phyloP scores from a whole-genome alignment of 805 yeast species.

The Wilhelminamyces savonicus region DNA sequence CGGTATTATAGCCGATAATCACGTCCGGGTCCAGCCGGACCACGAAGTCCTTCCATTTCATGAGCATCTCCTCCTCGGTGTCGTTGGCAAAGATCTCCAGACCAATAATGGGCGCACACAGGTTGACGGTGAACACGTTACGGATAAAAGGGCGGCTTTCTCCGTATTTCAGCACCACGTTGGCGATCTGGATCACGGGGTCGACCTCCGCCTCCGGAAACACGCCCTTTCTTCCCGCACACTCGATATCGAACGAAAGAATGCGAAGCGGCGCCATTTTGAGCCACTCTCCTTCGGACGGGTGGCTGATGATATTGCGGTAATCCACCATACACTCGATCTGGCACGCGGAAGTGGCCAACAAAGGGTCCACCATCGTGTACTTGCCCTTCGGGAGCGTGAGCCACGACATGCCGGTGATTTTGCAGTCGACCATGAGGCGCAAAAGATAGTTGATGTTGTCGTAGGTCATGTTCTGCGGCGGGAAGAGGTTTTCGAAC shows the following conservation, averaged over 20 bases:
- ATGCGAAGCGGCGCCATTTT: slow-evolving; percentile 91
- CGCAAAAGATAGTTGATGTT: slow-evolving; percentile 82
- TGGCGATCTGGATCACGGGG: slow-evolving; percentile 95
- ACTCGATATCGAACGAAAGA: slow-evolving; percentile 93
- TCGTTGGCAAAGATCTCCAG: slow-evolving; percentile 76
- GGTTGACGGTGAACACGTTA: slow-evolving; percentile 87
- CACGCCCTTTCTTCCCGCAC: slow-evolving; percentile 95
- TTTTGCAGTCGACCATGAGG: slow-evolving; percentile 86
- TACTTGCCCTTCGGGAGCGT: slow-evolving; percentile 78
- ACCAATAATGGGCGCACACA: slow-evolving; percentile 92
- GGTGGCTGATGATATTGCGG: slow-evolving; percentile 65
- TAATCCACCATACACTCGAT: slow-evolving; percentile 72
- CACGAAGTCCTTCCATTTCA: slow-evolving; percentile 82
- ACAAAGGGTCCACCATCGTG: slow-evolving; percentile 30
- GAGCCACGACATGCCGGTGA: slow-evolving; percentile 97
- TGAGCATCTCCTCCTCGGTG: slow-evolving; percentile 75
- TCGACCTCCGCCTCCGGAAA: slow-evolving; percentile 94
- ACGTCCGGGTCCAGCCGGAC: slow-evolving; percentile 89
- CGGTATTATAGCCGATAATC: slow-evolving; percentile 90
- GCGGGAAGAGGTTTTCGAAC: slow-evolving; percentile 57
- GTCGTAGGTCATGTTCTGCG: slow-evolving; percentile 71
- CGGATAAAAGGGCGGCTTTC: slow-evolving; percentile 84
- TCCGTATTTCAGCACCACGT: slow-evolving; percentile 82
- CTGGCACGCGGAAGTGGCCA: slow-evolving; percentile 71
- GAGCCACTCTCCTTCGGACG: slow-evolving; percentile 91